Evolutionary conservation across 345 rosid genomes (phyloP).

Genomic region (Camelina sativa): DNA sequence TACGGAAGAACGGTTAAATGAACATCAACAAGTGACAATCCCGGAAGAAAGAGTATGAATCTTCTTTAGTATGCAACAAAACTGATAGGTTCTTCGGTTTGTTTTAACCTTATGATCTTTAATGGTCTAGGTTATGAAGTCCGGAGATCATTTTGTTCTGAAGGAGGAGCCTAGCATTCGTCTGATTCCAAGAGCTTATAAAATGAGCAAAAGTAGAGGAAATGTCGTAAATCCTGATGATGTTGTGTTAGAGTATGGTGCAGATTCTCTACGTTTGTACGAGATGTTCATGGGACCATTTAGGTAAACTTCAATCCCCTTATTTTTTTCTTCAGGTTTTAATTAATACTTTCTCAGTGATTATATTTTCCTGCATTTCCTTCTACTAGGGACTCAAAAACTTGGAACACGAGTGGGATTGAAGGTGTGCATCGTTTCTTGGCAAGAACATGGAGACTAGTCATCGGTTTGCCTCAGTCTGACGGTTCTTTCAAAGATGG

Average conservation of each 20-base stretch:
- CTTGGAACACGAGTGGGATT: conserved; percentile 94
- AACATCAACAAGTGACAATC: conserved; percentile 62
- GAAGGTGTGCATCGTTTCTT: conserved; percentile 94
- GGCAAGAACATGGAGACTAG: conserved; percentile 87
- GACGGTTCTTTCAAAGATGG: conserved; percentile 65
- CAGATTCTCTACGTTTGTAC: conserved; percentile 91
- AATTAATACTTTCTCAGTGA: background rate
- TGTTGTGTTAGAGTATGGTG: conserved; percentile 84
- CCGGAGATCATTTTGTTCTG: conserved; percentile 77
- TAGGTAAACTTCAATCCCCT: conserved; percentile 51
- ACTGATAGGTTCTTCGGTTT: background rate
- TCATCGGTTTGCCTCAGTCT: conserved; percentile 69
- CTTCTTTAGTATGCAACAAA: conserved; percentile 35
- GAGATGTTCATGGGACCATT: conserved; percentile 99
- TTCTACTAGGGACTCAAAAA: conserved; percentile 79
- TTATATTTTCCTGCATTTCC: conserved; percentile 11
- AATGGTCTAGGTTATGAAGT: conserved; percentile 61
- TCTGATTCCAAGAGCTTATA: conserved; percentile 74
- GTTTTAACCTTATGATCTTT: conserved; percentile 9
- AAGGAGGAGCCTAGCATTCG: conserved; percentile 66
- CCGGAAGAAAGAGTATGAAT: conserved; percentile 69
- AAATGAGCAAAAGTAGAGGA: conserved; percentile 99
- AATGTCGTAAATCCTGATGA: conserved; percentile 96
- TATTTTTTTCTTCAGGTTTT: background rate
- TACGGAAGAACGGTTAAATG: conserved; percentile 48